A percentile compares a stretch with the other conserved stretches of the same genome.
These are phyloP conservation scores for Lablab purpureus DNA, from an alignment of 306 rosid species.

Conservation along the genomic window DNA sequence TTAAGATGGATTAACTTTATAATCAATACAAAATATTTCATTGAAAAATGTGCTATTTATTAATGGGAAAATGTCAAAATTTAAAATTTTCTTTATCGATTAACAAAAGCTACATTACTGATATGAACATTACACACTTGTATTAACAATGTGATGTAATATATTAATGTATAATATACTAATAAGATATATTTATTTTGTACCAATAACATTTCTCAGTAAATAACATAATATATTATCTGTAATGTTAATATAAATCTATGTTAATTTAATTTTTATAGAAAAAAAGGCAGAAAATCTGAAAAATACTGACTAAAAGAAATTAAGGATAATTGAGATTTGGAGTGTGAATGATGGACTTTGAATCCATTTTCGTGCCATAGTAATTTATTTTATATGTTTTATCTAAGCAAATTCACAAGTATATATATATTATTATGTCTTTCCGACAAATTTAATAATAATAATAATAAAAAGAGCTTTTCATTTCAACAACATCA, in stretches of 20 bases:
- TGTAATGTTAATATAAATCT: too few relatives aligned
- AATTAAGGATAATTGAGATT: neutral
- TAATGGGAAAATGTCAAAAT: neutral
- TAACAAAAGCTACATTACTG: neutral
- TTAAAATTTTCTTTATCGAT: neutral
- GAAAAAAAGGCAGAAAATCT: too few relatives aligned
- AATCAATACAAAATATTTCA: neutral
- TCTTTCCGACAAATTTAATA: neutral
- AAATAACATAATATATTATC: too few relatives aligned
- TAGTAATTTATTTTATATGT: neutral
- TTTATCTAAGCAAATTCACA: too few relatives aligned
- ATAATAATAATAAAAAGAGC: conserved; percentile 2
- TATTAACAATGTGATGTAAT: neutral
- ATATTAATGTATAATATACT: neutral
- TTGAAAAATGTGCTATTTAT: neutral
- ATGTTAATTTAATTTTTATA: too few relatives aligned
- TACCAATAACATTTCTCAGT: neutral
- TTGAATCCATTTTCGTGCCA: neutral
- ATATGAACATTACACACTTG: neutral
- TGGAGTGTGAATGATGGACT: neutral
- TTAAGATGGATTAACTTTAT: neutral
- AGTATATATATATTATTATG: too few relatives aligned
- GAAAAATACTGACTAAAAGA: too few relatives aligned
- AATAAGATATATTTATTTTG: neutral
- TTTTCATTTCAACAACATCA: conserved; percentile 39